phyloP scores from a whole-genome alignment of 768 basidiomycete species.

The Clitopilus hobsonii region DNA sequence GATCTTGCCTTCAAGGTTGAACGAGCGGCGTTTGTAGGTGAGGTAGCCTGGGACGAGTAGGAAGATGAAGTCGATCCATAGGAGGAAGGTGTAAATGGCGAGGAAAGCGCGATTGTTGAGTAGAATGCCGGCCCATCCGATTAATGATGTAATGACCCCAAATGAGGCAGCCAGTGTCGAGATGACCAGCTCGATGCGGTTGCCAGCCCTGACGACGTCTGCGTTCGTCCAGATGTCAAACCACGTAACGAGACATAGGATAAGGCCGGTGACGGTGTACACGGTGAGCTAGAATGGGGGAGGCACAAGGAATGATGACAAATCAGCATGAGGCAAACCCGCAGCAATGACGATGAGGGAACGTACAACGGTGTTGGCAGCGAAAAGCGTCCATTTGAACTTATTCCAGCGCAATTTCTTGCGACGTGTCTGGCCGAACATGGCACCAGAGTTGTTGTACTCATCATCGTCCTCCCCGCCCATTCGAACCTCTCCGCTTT shows the following conservation, averaged over 20 bases:
- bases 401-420: slow-evolving; percentile 66
- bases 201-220: slow-evolving; percentile 70
- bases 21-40: slow-evolving; percentile 67
- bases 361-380: slow-evolving; percentile 47
- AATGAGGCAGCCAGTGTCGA: slow-evolving; percentile 63
- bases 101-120: slow-evolving; percentile 84
- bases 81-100: slow-evolving; percentile 69
- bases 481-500: slow-evolving; percentile 49
- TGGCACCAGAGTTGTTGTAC: slow-evolving; percentile 41
- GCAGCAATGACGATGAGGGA: background rate
- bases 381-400: slow-evolving; percentile 76
- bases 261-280: slow-evolving; percentile 57
- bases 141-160: slow-evolving; percentile 58
- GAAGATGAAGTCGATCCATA: slow-evolving; percentile 71
- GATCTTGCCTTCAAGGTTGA: slow-evolving; percentile 81
- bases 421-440: slow-evolving; percentile 35
- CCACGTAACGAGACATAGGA: slow-evolving; percentile 71
- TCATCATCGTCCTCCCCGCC: slow-evolving; percentile 47
- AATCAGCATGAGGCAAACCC: slow-evolving; percentile 1
- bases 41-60: slow-evolving; percentile 75
- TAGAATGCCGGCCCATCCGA: slow-evolving; percentile 78
- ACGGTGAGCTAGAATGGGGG: slow-evolving; percentile 36
- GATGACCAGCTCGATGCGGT: slow-evolving; percentile 60
- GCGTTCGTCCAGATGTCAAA: slow-evolving; percentile 68
- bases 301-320: slow-evolving; percentile 1